Percentiles rank a stretch among this genome's conserved stretches.
Evolutionary conservation across 2,329 filamentous ascomycete genomes (phyloP).

Genomic region (Alternaria atra): DNA sequence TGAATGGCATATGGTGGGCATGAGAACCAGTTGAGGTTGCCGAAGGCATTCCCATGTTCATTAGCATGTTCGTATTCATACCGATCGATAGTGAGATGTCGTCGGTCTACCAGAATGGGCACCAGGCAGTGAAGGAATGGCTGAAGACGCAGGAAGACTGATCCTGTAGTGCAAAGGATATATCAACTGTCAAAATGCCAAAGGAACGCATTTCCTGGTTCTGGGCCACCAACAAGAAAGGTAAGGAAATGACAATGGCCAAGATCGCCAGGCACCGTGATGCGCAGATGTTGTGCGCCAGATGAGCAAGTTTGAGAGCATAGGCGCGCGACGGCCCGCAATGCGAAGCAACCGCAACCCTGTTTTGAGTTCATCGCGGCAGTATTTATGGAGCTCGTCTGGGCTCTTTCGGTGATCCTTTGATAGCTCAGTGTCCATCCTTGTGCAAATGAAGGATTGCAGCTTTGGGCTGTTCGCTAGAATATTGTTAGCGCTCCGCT

Average conservation of each 20-base stretch:
- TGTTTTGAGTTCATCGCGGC: not conserved
- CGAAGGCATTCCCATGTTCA: slow-evolving; percentile 13
- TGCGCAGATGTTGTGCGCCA: slow-evolving; percentile 4
- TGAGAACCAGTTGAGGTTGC: not conserved
- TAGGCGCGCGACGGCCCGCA: slow-evolving; percentile 11
- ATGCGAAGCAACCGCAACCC: not conserved
- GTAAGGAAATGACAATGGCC: not conserved
- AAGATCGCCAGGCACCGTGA: slow-evolving; percentile 13
- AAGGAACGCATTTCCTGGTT: not conserved
- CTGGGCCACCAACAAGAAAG: not conserved
- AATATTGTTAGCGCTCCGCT: not conserved
- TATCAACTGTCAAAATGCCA: not conserved
- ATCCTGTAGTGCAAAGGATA: not conserved
- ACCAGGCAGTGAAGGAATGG: not conserved
- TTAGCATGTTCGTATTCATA: not conserved
- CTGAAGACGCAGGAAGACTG: not conserved
- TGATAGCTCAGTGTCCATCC: not conserved
- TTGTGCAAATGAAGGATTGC: not conserved
- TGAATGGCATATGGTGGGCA: not conserved
- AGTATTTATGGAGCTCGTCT: not conserved
- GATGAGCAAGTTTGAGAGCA: slow-evolving; percentile 26
- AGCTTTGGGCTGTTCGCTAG: not conserved
- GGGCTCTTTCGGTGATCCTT: not conserved
- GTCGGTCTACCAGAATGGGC: not conserved
- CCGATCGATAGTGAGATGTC: not conserved